phyloP scores from a whole-genome alignment of 1,139 yeast species.

The Zygotorulaspora mrakii region DNA sequence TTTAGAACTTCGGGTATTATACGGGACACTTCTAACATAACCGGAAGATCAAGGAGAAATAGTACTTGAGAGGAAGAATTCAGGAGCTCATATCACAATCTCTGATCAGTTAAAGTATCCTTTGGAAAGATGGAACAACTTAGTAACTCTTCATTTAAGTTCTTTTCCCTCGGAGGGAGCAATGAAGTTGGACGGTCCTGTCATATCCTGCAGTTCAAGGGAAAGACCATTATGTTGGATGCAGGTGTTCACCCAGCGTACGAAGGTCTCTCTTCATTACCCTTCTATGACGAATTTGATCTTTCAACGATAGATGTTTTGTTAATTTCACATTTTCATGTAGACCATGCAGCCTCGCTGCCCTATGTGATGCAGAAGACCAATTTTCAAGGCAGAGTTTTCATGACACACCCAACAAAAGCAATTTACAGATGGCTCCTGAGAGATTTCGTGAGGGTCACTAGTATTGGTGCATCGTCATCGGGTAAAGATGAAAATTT shows the following conservation, averaged over 20 bases:
- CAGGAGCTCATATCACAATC: slow-evolving; percentile 1
- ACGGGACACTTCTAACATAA: too few species aligned
- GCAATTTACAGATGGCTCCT: slow-evolving; percentile 95
- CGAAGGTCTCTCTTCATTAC: slow-evolving; percentile 84
- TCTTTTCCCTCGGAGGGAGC: slow-evolving; percentile 99
- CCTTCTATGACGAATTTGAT: slow-evolving; percentile 93
- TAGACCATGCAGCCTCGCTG: slow-evolving; percentile 95
- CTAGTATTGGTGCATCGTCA: slow-evolving; percentile 57
- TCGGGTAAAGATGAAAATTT: slow-evolving; percentile 46
- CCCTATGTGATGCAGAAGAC: slow-evolving; percentile 99
- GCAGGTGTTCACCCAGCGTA: slow-evolving; percentile 98
- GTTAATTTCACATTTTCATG: slow-evolving; percentile 88
- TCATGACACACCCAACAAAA: slow-evolving; percentile 98
- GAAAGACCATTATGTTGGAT: slow-evolving; percentile 94
- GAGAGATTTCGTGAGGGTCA: slow-evolving; percentile 90
- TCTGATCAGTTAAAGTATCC: slow-evolving; percentile 1
- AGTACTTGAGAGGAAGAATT: slow-evolving; percentile 8
- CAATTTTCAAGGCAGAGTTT: slow-evolving; percentile 87
- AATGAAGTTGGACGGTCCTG: slow-evolving; percentile 97
- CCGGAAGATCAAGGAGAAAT: too few species aligned
- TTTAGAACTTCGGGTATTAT: too few species aligned
- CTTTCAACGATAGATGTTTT: slow-evolving; percentile 80
- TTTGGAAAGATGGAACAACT: slow-evolving; percentile 17
- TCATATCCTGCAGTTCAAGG: slow-evolving; percentile 86
- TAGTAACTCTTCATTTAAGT: slow-evolving; percentile 46